Evolutionary conservation across 2,329 filamentous ascomycete genomes (phyloP), one percentile per base, ranked within the genome.

Genomic region (Nemania bipapillata): DNA sequence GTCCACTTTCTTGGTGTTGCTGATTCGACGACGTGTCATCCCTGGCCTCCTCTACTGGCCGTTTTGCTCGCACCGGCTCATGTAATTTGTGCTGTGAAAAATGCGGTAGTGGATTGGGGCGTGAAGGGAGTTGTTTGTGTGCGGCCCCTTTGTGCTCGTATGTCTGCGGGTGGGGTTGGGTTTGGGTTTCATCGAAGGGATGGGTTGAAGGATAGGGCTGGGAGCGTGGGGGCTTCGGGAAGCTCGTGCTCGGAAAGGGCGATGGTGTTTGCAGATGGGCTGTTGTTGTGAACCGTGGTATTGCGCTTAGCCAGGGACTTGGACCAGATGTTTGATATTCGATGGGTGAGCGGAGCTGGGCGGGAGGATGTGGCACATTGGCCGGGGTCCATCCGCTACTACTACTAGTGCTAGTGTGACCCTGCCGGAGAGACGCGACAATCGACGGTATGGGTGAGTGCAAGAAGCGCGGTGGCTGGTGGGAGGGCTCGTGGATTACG

Each of bases 281-380:
- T 2, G 73, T 63, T 2, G 74, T 75, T 22, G 73, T 74, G 68
- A 80, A 80, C 22, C 82, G 79, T 5, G 83, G 83, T 32, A 85
- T 80, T 12, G 83, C 83, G 67, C 81, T 84, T 7, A 85, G 78
- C 73, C 81, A 80, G 4, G 83, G 83, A 64, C 81, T 82, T 2
- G 81, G 77, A 5, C 73, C 73, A 3, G 72, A 70, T 12, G 70
- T 32, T 12, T 75, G 73, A 52, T 77, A 73, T 42, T 74, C 70
- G 20, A 52, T 68, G 6, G 66, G 54, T 30, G 50, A 42, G 57
- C 71, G 71, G 35, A 65, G 69, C 37, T 70, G 65, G 28, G 55
- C 8, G 20, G 61, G 54, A 3, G 50, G 52, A 32, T 50, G 66
- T 67, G 66, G 59, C 70, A 49, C 12, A 57, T 77, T 78, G 17